Evolutionary conservation across 2,329 filamentous ascomycete species (phyloP), one percentile per base, ranked within the genome.

Genomic region (Tolypocladium cylindrosporum): DNA sequence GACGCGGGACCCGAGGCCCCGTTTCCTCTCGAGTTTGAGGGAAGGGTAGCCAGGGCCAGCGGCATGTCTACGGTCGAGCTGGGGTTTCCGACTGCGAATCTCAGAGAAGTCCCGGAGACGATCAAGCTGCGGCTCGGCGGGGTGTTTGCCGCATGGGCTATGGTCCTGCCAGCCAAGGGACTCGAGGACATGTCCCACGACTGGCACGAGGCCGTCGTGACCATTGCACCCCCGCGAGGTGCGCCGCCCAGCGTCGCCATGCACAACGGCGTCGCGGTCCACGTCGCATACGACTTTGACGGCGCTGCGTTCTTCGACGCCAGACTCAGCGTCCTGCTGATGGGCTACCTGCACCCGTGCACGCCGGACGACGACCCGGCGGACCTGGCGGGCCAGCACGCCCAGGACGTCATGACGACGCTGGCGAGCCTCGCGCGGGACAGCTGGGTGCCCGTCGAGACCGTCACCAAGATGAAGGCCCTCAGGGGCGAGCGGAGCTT

Each of bases 111-210:
- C 0, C 74, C 81, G 0, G 78, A 80, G 34, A 75, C 81, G 40
- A 67, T 87, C 45, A 72, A 76, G 27, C 71, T 80, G 61, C 77
- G 80, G 3, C 74, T 89, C 55, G 71, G 74, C 14, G 87, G 86
- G 0, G 77, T 86, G 8, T 89, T 86, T 64, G 83, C 86, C 43
- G 85, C 83, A 3, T 89, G 86, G 86, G 80, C 79, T 1, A 64
- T 83, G 2, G 61, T 76, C 7, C 42, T 58, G 1, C 70, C 73
- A 0, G 37, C 57, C 0, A 68, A 71, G 27, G 66, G 64, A 0
- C 61, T 66, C 2, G 71, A 74, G 3, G 67, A 67, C 4, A 55
- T 74, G 2, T 68, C 74, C 0, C 59, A 68, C 4, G 73, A 77
- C 39, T 89, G 86, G 86, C 75, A 80, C 60, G 79, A 85, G 63